Evolutionary conservation across 495 filamentous ascomycete genomes (phyloP).

Genomic region (Oleoguttula mirabilis): DNA sequence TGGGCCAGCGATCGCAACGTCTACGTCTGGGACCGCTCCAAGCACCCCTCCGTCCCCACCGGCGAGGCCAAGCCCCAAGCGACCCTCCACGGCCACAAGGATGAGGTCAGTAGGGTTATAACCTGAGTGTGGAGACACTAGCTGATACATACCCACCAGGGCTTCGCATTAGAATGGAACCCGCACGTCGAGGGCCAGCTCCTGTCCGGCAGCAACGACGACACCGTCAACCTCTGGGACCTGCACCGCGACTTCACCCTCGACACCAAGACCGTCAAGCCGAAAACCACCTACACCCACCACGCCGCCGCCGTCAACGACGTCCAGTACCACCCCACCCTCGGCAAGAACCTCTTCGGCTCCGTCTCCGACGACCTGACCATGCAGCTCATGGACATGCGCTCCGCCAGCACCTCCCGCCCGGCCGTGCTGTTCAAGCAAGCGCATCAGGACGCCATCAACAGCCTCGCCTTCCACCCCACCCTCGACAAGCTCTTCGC

Average conservation of each 20-base stretch:
- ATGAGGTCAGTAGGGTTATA: constrained; percentile 48
- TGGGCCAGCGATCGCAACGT: constrained; percentile 79
- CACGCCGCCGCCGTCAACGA: constrained; percentile 90
- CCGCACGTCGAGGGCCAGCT: constrained; percentile 71
- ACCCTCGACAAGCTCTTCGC: constrained; percentile 74
- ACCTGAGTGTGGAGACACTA: not conserved
- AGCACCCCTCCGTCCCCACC: constrained; percentile 51
- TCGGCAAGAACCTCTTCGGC: constrained; percentile 69
- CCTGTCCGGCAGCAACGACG: constrained; percentile 80
- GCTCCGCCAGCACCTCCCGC: constrained; percentile 44
- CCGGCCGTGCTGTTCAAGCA: constrained; percentile 48
- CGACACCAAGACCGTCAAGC: constrained; percentile 47
- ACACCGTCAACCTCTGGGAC: constrained; percentile 82
- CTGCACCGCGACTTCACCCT: constrained; percentile 19
- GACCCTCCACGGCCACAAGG: constrained; percentile 71
- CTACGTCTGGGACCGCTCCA: constrained; percentile 89
- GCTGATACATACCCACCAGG: too few species aligned
- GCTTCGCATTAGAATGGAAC: constrained; percentile 92
- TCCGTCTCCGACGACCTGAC: constrained; percentile 93
- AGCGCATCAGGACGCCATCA: constrained; percentile 81
- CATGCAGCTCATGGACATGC: constrained; percentile 79
- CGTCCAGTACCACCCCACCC: constrained; percentile 74
- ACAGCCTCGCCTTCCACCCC: constrained; percentile 86
- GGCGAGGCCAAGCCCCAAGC: constrained; percentile 57
- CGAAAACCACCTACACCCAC: constrained; percentile 66